Percentiles rank a stretch among this genome's conserved stretches.
These are phyloP conservation scores for Begonia fuchsioides DNA, from an alignment of 306 rosid species.

Conservation along the genomic window DNA sequence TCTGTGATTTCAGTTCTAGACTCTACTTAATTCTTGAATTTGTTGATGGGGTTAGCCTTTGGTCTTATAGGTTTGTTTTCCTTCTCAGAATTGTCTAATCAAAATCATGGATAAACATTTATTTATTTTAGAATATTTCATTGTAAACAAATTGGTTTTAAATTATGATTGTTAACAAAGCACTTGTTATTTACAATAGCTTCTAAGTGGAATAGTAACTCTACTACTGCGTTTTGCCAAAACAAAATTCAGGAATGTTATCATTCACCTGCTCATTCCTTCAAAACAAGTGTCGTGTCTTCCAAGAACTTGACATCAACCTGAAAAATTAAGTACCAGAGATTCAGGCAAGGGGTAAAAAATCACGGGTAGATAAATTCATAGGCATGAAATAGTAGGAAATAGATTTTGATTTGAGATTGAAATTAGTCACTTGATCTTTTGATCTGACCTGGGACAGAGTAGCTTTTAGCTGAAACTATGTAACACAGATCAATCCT, in stretches of 20 bases:
- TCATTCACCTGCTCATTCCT: slow-evolving; percentile 8
- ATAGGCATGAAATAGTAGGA: not conserved
- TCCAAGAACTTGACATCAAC: slow-evolving; percentile 10
- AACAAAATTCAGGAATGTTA: too few relatives aligned
- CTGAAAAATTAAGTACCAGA: slow-evolving; percentile 7
- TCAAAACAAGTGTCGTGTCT: slow-evolving; percentile 2
- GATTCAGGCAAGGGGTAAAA: not conserved
- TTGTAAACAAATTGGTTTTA: too few relatives aligned
- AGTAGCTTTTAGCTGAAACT: too few relatives aligned
- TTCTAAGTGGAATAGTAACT: too few relatives aligned
- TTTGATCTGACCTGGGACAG: not conserved
- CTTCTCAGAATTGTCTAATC: too few relatives aligned
- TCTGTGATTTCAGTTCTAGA: not conserved
- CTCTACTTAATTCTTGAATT: slow-evolving; percentile 3
- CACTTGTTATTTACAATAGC: not conserved
- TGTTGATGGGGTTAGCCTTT: too few relatives aligned
- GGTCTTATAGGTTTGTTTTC: too few relatives aligned
- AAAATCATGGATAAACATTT: too few relatives aligned
- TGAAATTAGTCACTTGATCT: not conserved
- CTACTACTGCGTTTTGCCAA: too few relatives aligned
- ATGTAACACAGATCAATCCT: slow-evolving; percentile 22
- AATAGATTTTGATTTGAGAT: not conserved
- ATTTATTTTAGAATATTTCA: too few relatives aligned
- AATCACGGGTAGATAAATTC: not conserved
- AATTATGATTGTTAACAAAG: too few relatives aligned